Conservation (phyloP, 768 basidiomycete genomes). For the Lactarius hatsudake region DNA sequence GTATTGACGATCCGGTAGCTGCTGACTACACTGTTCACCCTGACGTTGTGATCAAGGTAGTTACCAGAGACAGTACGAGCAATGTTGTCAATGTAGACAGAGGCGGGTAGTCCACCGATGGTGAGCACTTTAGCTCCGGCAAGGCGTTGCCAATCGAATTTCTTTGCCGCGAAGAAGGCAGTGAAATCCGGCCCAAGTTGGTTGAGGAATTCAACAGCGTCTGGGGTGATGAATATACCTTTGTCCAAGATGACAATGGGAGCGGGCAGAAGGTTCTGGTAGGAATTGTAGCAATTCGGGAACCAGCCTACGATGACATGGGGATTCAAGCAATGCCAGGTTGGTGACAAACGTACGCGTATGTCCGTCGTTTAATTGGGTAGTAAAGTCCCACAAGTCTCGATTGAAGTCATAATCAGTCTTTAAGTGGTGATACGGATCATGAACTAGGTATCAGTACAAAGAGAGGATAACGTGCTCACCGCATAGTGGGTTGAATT, state of each 20-base stretch:
- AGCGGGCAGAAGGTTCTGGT: constrained; percentile 51
- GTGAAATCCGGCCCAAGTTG: too few relatives aligned
- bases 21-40: too few relatives aligned
- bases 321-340: background rate
- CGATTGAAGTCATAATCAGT: constrained; percentile 66
- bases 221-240: too few relatives aligned
- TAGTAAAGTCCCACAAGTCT: constrained; percentile 54
- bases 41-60: too few relatives aligned
- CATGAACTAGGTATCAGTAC: background rate
- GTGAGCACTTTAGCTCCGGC: constrained; percentile 64
- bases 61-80: too few relatives aligned
- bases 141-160: constrained; percentile 58
- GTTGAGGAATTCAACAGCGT: too few relatives aligned
- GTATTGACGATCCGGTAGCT: constrained; percentile 44
- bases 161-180: too few relatives aligned
- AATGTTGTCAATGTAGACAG: too few relatives aligned
- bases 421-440: constrained; percentile 33
- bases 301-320: constrained; percentile 46
- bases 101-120: too few relatives aligned
- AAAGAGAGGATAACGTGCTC: constrained; percentile 5
- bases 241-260: too few relatives aligned
- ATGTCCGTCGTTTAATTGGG: constrained; percentile 61
- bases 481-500: constrained; percentile 49
- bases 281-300: constrained; percentile 49
- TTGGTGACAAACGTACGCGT: constrained; percentile 42